These are phyloP conservation scores for Geotrichum bryndzae DNA, from an alignment of 1,139 yeast genomes.

Conservation along the genomic window DNA sequence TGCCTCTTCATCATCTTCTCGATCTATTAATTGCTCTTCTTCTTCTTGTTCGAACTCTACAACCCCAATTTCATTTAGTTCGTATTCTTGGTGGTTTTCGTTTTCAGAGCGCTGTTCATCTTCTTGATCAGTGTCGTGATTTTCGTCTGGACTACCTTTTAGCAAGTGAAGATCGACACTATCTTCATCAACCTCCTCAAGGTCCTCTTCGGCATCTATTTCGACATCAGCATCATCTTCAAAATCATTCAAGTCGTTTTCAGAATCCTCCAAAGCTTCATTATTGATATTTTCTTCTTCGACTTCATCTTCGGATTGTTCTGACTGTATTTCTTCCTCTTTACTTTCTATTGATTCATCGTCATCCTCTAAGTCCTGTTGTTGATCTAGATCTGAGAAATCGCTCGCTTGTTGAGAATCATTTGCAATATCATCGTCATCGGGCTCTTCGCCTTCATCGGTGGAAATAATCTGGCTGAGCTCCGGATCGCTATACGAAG, in stretches of 20 bases:
- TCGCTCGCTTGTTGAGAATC: neutral
- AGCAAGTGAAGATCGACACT: too few species aligned
- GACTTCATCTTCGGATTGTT: neutral
- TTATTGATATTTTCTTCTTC: neutral
- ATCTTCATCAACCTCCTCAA: neutral
- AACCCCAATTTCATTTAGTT: neutral
- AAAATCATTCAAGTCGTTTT: neutral
- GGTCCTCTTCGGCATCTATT: neutral
- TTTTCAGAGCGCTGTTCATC: neutral
- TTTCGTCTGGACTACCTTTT: neutral
- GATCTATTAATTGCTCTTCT: neutral
- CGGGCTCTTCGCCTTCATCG: neutral
- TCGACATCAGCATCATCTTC: neutral
- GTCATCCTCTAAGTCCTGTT: neutral
- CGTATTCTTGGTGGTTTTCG: neutral
- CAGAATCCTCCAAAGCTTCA: too few species aligned
- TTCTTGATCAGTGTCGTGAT: neutral
- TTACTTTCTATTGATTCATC: neutral
- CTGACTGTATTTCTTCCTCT: neutral
- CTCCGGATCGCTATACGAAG: neutral
- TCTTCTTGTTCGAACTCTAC: neutral
- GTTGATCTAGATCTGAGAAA: neutral
- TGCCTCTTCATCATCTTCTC: neutral
- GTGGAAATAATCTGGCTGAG: neutral
- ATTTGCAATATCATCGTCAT: neutral